Evolutionary conservation across 352 stramenopile genomes (phyloP).

Genomic region (Phytophthora chlamydospora): DNA sequence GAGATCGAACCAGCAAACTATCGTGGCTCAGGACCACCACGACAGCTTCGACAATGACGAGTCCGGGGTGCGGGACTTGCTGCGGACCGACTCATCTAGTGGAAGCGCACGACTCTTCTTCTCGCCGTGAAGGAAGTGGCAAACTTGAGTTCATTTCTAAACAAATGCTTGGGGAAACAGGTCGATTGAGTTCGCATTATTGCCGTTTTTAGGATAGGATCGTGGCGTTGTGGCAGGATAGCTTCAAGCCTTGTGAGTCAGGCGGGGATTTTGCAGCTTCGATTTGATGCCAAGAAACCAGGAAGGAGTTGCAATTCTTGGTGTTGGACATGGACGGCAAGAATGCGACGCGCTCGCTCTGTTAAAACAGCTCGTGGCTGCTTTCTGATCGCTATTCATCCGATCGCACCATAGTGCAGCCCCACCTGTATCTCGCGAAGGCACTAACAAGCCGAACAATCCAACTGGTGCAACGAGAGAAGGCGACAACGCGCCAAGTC

Average conservation of each 20-base stretch:
- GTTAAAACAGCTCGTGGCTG: not conserved
- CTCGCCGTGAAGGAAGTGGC: slow-evolving; percentile 3
- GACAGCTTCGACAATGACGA: slow-evolving; percentile 29
- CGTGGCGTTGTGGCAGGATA: too few species aligned
- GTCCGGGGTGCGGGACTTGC: slow-evolving; percentile 29
- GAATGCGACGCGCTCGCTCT: too few species aligned
- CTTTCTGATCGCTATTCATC: slow-evolving; percentile 12
- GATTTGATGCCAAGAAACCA: too few species aligned
- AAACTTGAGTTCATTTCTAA: too few species aligned
- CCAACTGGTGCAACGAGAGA: slow-evolving; percentile 14
- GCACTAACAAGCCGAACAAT: slow-evolving; percentile 14
- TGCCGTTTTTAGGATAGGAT: not conserved
- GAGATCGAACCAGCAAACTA: slow-evolving; percentile 13
- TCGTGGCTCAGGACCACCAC: slow-evolving; percentile 25
- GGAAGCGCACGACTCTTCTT: not conserved
- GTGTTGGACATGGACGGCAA: too few species aligned
- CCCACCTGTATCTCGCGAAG: slow-evolving; percentile 17
- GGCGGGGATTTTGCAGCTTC: too few species aligned
- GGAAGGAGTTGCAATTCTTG: too few species aligned
- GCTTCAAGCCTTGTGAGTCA: too few species aligned
- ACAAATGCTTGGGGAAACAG: too few species aligned
- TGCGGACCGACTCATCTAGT: slow-evolving; percentile 23
- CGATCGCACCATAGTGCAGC: slow-evolving; percentile 11
- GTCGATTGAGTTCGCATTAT: not conserved
- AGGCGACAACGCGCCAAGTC: slow-evolving; percentile 13